Conservation (phyloP, 1,284 basidiomycete species). For the Clitocybe nebularis region DNA sequence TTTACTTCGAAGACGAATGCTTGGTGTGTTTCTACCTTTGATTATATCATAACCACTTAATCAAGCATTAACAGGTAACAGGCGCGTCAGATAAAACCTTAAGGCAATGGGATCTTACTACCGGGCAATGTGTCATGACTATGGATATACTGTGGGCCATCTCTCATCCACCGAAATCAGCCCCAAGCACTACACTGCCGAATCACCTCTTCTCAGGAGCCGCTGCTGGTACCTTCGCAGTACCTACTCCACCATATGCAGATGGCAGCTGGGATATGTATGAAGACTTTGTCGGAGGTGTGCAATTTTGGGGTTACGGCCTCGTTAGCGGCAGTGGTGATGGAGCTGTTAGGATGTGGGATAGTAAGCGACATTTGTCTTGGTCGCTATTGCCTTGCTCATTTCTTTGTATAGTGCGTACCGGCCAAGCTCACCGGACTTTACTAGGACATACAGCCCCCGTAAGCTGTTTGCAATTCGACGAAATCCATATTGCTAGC, state of each 20-base stretch:
- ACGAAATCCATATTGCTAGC: constrained; percentile 90
- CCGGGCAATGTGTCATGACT: constrained; percentile 96
- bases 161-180: constrained; percentile 75
- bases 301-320: constrained; percentile 99
- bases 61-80: constrained; percentile 69
- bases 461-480: constrained; percentile 94
- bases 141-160: constrained; percentile 99
- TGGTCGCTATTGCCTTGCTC: constrained; percentile 1
- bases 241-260: constrained; percentile 82
- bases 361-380: constrained; percentile 62
- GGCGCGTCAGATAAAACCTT: constrained; percentile 98
- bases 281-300: constrained; percentile 94
- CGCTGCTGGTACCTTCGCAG: constrained; percentile 66
- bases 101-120: constrained; percentile 96
- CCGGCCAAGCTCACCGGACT: constrained; percentile 94
- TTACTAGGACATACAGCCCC: constrained; percentile 92
- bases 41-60: constrained; percentile 6
- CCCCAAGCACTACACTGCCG: constrained; percentile 36
- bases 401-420: constrained; percentile 72
- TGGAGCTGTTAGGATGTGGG: constrained; percentile 98
- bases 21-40: constrained; percentile 49
- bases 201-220: constrained; percentile 50
- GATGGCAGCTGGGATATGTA: constrained; percentile 96
- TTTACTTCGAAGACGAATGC: constrained; percentile 95
- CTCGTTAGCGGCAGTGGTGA: constrained; percentile 96